Evolutionary conservation across 768 basidiomycete species (phyloP), one percentile per base, ranked within the genome.

Genomic region (Austroboletus eburneus): DNA sequence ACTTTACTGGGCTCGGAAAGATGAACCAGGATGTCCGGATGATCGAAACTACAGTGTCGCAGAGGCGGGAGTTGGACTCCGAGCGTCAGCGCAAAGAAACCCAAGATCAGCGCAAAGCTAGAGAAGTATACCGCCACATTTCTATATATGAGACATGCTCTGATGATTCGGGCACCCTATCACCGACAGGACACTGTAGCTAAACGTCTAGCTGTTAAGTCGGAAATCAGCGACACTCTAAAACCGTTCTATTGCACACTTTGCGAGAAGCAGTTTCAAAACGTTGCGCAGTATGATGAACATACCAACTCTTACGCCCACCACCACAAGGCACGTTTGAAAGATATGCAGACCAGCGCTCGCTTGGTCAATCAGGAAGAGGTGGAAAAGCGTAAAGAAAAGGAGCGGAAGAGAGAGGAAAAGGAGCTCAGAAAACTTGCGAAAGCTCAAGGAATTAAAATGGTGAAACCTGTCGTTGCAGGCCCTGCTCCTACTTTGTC

Each of bases 291-390:
- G 58, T 92, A 87, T 56, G 90, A 91, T 53, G 90, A 91, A 58
- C 90, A 92, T 65, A 87, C 86, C 44, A 91, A 91, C 58, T 90
- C 90, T 7, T 91, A 90, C 54, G 86, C 87, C 0, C 88, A 91
- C 58, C 86, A 88, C 56, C 89, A 90, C 69, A 90, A 86, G 66
- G 83, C 83, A 29, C 83, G 90, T 40, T 77, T 83, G 62, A 83
- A 72, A 55, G 88, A 91, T 55, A 87, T 91, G 86, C 85, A 89
- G 68, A 79, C 81, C 23, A 81, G 81, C 41, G 78, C 78, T 41
- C 81, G 84, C 10, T 67, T 80, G n/a, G 79, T 80, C 45, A 75
- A 76, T 14, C 72, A 79, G 55, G 84, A 79, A 47, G 87, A 87
- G 43, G 54, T 81, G 14, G 85, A 87, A 51, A 85, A 76, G 57